Conservation (phyloP, 2,329 filamentous ascomycete species). For the Talaromyces rugulosus region DNA sequence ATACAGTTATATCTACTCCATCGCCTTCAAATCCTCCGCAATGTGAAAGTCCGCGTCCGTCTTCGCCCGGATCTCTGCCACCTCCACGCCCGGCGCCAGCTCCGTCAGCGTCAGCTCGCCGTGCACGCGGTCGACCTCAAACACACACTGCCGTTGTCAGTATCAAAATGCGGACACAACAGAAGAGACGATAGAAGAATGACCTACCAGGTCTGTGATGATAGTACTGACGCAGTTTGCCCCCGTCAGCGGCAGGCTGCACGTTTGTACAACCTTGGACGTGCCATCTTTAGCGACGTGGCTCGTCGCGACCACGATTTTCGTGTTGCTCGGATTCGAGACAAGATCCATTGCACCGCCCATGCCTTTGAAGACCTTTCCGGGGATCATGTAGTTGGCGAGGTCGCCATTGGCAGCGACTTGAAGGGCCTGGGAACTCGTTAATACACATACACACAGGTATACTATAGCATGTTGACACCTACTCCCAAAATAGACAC, state of each 20-base stretch:
- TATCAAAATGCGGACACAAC: background rate
- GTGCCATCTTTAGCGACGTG: slow-evolving; percentile 94
- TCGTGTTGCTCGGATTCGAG: slow-evolving; percentile 66
- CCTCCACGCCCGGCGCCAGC: slow-evolving; percentile 81
- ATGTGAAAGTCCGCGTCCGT: slow-evolving; percentile 83
- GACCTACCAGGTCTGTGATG: slow-evolving; percentile 69
- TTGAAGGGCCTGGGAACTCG: slow-evolving; percentile 62
- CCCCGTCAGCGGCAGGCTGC: slow-evolving; percentile 85
- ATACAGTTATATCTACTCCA: slow-evolving; percentile 7
- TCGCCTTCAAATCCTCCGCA: slow-evolving; percentile 65
- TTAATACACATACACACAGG: background rate
- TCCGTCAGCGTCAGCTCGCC: slow-evolving; percentile 77
- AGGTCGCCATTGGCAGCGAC: slow-evolving; percentile 73
- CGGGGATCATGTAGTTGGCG: slow-evolving; percentile 59
- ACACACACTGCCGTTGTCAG: slow-evolving; percentile 45
- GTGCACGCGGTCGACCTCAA: slow-evolving; percentile 71
- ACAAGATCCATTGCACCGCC: slow-evolving; percentile 73
- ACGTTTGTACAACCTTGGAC: slow-evolving; percentile 91
- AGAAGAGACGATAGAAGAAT: background rate
- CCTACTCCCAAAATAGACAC: slow-evolving; percentile 85
- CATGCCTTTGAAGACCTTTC: slow-evolving; percentile 64
- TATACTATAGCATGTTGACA: background rate
- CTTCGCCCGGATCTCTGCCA: slow-evolving; percentile 82
- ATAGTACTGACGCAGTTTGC: slow-evolving; percentile 82
- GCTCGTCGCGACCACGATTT: slow-evolving; percentile 91